Percentiles rank a stretch among this genome's conserved stretches.
Conservation (phyloP, 768 basidiomycete genomes). For the Hericium rajendrae region DNA sequence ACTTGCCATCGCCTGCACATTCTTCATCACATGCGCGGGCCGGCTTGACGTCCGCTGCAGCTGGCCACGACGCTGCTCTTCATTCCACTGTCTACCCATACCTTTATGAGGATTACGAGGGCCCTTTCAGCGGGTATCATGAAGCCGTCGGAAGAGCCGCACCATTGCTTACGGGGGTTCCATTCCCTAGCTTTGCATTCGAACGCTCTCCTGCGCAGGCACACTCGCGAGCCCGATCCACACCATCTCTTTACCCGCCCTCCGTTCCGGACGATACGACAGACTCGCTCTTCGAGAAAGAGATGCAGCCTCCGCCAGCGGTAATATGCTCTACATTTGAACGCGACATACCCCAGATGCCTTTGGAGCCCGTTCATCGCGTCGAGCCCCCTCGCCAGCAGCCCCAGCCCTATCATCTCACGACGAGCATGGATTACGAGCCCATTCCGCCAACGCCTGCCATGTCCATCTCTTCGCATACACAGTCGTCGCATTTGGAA, state of each 20-base stretch:
- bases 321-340: background rate
- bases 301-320: background rate
- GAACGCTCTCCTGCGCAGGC: background rate
- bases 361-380: background rate
- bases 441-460: background rate
- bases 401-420: background rate
- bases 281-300: slow-evolving; percentile 7
- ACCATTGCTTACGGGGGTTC: background rate
- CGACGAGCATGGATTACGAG: background rate
- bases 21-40: background rate
- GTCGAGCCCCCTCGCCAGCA: background rate
- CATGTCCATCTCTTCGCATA: background rate
- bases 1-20: background rate
- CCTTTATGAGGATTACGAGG: slow-evolving; percentile 2
- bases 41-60: background rate
- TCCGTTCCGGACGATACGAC: slow-evolving; percentile 6
- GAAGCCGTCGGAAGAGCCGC: background rate
- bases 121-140: slow-evolving; percentile 14
- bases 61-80: background rate
- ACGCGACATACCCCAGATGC: background rate
- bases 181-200: background rate
- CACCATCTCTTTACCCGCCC: slow-evolving; percentile 17
- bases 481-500: background rate
- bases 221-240: slow-evolving; percentile 9
- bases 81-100: background rate